These are phyloP conservation scores for Dillenia turbinata DNA, from an alignment of 164 flowering plant genomes.

Conservation along the genomic window DNA sequence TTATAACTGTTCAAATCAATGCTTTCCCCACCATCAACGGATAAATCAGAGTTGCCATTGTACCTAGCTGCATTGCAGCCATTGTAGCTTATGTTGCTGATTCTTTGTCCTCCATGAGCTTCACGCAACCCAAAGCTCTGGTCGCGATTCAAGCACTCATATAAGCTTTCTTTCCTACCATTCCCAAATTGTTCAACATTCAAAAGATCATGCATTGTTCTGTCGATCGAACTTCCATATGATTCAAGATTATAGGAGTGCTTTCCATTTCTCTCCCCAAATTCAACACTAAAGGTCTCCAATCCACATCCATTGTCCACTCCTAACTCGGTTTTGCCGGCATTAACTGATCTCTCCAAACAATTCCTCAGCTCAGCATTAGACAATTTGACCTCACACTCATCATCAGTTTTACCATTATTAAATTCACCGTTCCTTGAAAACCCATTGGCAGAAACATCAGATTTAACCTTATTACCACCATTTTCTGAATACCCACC, in stretches of 20 bases:
- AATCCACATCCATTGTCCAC: conserved; percentile 8
- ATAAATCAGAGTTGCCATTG: conserved; percentile 21
- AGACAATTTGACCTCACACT: conserved; percentile 17
- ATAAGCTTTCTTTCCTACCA: conserved; percentile 34
- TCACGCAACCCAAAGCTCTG: conserved; percentile 51
- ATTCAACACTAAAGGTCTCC: conserved; percentile 19
- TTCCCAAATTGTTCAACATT: conserved; percentile 14
- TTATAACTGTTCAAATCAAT: conserved; percentile 31
- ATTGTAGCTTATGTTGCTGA: conserved; percentile 42
- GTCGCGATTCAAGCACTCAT: conserved; percentile 42
- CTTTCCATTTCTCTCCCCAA: conserved; percentile 21
- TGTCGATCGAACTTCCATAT: conserved; percentile 14
- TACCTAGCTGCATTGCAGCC: conserved; percentile 26
- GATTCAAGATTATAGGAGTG: conserved; percentile 17
- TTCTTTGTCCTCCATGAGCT: conserved; percentile 60
- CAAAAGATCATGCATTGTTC: conserved; percentile 10
- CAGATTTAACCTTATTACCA: conserved; percentile 24
- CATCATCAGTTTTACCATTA: conserved; percentile 15
- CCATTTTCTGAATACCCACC: neutral
- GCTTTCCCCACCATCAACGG: conserved; percentile 22
- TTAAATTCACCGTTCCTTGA: conserved; percentile 20
- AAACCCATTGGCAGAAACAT: conserved; percentile 34
- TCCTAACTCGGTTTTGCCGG: no score
- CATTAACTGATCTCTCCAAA: no score
- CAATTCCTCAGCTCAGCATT: conserved; percentile 21